Conservation (phyloP, 1,284 basidiomycete species). For the Waitea zeae region DNA sequence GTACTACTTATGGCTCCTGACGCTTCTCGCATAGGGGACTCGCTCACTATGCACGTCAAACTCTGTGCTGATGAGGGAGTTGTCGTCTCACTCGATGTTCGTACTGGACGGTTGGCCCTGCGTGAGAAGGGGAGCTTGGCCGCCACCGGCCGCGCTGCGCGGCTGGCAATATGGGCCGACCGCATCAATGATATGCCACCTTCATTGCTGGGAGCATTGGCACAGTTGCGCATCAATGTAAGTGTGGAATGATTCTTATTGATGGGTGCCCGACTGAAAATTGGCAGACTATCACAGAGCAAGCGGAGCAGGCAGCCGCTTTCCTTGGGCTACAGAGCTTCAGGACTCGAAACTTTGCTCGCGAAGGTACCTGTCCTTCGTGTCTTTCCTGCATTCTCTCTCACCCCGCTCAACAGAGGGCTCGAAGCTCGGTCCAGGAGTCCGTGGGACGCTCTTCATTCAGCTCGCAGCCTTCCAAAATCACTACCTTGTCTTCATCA, state of each 20-base stretch:
- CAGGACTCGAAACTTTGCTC: slow-evolving; percentile 46
- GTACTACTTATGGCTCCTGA: too few species aligned
- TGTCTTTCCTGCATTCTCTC: background rate
- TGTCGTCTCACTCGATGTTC: slow-evolving; percentile 49
- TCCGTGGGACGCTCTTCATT: slow-evolving; percentile 45
- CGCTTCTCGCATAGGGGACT: slow-evolving; percentile 28
- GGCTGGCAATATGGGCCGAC: slow-evolving; percentile 35
- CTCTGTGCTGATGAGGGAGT: slow-evolving; percentile 60
- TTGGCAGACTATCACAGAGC: slow-evolving; percentile 49
- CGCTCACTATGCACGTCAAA: slow-evolving; percentile 40
- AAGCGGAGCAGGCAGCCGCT: slow-evolving; percentile 58
- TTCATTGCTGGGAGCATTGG: slow-evolving; percentile 30
- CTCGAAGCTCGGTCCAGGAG: slow-evolving; percentile 38
- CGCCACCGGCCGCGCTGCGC: slow-evolving; percentile 45
- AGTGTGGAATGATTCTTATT: slow-evolving; percentile 9
- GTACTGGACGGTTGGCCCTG: slow-evolving; percentile 54
- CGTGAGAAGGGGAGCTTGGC: slow-evolving; percentile 63
- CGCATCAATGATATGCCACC: slow-evolving; percentile 47
- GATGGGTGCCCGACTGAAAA: background rate
- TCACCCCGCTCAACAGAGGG: slow-evolving; percentile 23
- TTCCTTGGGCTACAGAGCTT: slow-evolving; percentile 59
- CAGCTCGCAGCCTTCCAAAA: slow-evolving; percentile 49
- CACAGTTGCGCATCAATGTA: slow-evolving; percentile 38
- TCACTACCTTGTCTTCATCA: slow-evolving; percentile 63
- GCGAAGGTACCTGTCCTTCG: slow-evolving; percentile 12